phyloP scores from a whole-genome alignment of 352 stramenopile species.

The Globisporangium takayamanum region DNA sequence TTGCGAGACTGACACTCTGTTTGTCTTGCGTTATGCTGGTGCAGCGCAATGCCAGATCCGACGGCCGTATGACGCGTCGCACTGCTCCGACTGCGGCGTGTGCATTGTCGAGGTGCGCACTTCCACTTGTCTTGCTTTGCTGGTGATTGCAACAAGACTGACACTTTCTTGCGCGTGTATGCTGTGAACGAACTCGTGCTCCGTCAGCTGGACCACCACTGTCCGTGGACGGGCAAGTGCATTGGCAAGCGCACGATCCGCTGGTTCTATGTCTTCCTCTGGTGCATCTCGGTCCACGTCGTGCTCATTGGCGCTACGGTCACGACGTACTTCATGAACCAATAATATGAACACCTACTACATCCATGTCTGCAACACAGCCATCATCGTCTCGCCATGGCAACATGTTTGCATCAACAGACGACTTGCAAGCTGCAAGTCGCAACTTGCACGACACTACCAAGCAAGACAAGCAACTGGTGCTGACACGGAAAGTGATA shows the following conservation, averaged over 20 bases:
- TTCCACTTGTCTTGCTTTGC: background rate
- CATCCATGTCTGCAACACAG: background rate
- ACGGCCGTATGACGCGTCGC: slow-evolving; percentile 57
- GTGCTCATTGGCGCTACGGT: slow-evolving; percentile 42
- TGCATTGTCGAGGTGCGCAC: slow-evolving; percentile 51
- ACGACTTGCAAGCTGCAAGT: background rate
- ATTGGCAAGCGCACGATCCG: slow-evolving; percentile 75
- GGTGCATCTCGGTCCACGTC: slow-evolving; percentile 57
- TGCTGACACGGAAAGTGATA: no score
- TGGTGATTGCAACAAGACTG: background rate
- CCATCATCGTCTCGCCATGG: background rate
- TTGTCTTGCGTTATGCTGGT: no score
- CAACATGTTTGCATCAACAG: background rate
- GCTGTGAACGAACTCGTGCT: slow-evolving; percentile 2
- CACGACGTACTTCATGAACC: slow-evolving; percentile 24
- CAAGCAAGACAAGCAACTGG: no score
- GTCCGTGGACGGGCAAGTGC: slow-evolving; percentile 90
- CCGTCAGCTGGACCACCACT: slow-evolving; percentile 86
- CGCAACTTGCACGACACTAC: background rate
- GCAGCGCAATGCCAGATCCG: slow-evolving; percentile 74
- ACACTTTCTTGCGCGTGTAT: background rate
- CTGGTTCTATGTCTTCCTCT: slow-evolving; percentile 81
- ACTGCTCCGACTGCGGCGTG: slow-evolving; percentile 76
- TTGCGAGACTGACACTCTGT: no score
- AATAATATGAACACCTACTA: background rate